Evolutionary conservation across 177 flowering plant species (phyloP), one percentile per base, ranked within the genome.

Genomic region (Tripterygium wilfordii): DNA sequence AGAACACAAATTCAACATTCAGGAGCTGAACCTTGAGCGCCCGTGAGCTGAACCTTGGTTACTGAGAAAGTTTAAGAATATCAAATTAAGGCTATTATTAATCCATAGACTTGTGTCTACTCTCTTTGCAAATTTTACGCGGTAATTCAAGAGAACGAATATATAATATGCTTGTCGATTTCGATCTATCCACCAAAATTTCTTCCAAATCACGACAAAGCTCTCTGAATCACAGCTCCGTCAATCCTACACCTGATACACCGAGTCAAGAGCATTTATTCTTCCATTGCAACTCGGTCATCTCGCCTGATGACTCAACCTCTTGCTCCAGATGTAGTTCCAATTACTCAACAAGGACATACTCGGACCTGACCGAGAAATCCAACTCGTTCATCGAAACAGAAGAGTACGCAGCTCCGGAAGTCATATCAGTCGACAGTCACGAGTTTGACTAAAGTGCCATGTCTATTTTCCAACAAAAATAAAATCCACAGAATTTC

Each of bases 361-460:
- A 42, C n/a, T 44, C 50, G 3, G 65, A 46, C 29, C 36, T 64
- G 24, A 39, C 55, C 4, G 66, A 57, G 49, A 80, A 79, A 42
- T 75, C 88, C 3, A 84, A 87, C 72, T 87, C 97, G 47, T 87
- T 90, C 63, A 96, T 90, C 3, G 97, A 96, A 10, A 87, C 97
- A 26, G 95, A 84, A 67, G 96, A 87, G 62, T 90, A 90, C 68
- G 80, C 87, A 51, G 79, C 97, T 19, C 97, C 97, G 38, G 97
- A 90, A 64, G 57, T 90, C 36, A 70, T 90, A 17, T n/a, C 20
- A 12, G 90, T 85, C 1, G 28, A 66, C 45, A 94, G 95, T 18
- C 97, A 90, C 64, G 88, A 76, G 45, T 84, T 82, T 68, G 61
- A 77, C 5, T n/a, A n/a, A n/a, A n/a, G n/a, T n/a, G n/a, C n/a